Conservation (phyloP, 208 protist genomes). For the Acanthamoeba culbertsoni region DNA sequence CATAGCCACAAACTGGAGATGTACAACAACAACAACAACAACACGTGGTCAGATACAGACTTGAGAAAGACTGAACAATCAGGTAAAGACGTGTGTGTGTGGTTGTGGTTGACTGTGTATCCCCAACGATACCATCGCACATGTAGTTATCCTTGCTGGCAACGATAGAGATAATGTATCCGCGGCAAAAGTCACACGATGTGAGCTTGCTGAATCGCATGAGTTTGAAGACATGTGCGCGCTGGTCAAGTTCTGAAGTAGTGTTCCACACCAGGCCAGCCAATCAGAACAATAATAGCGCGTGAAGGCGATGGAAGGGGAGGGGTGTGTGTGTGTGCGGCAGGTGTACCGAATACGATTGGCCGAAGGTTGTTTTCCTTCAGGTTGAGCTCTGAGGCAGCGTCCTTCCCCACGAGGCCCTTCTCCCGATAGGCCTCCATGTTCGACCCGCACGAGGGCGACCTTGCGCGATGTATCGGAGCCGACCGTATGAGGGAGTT, state of each 20-base stretch:
- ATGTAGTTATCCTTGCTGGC: slow-evolving; percentile 15
- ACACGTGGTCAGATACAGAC: not conserved
- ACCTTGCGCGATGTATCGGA: not conserved
- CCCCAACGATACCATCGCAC: not conserved
- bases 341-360: not conserved
- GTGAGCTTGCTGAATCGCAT: not conserved
- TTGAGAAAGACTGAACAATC: not conserved
- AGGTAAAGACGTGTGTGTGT: not conserved
- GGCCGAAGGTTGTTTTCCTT: not conserved
- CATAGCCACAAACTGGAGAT: not conserved
- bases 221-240: not conserved
- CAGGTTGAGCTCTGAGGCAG: not conserved
- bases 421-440: not conserved
- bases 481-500: not conserved
- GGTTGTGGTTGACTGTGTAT: too few relatives aligned
- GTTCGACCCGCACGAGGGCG: not conserved
- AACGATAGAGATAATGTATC: slow-evolving; percentile 5
- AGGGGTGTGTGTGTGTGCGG: not conserved
- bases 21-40: too few relatives aligned
- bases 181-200: slow-evolving; percentile 15
- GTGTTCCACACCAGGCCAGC: too few relatives aligned
- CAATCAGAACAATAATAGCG: not conserved
- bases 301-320: not conserved
- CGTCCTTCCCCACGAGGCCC: not conserved
- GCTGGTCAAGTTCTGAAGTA: not conserved